Evolutionary conservation across 2,329 filamentous ascomycete species (phyloP), one percentile per base, ranked within the genome.

Genomic region (Aureobasidium sp.): DNA sequence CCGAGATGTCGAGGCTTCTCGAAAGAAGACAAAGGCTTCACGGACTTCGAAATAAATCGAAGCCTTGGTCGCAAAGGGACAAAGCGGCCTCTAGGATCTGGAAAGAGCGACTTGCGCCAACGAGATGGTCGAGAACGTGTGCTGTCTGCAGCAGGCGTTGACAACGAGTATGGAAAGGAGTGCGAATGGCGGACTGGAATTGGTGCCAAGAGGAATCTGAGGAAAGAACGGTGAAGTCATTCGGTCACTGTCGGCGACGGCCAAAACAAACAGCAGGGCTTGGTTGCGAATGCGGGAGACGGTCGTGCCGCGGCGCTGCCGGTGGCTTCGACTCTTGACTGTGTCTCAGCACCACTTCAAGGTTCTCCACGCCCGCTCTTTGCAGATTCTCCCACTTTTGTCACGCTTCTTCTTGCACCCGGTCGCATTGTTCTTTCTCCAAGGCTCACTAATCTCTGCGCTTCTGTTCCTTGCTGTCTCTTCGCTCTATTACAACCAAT

Each of bases 211-310:
- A 20, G 4, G 36, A 2, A 34, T 34, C 31, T 34, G 31, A 34
- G 31, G 31, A 34, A 4, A 17, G 36, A 42, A 6, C 52, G 53
- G 25, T 55, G 51, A 55, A 55, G 51, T 55, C 51, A 55, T 15
- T 20, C 51, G 36, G 51, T 55, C 51, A 42, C 51, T 55, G 22
- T 55, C 51, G 37, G 51, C 36, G 51, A 48, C 31, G 55, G 22
- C 29, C 55, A 59, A 45, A 59, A 59, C 55, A 59, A 59, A 59
- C 55, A 59, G 53, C 49, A 53, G 53, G n/a, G 29, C 22, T 55
- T 55, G 51, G 51, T 27, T 39, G 20, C 6, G 34, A 39, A n/a
- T 41, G 49, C 51, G 51, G 51, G 51, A 41, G 49, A 39, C 17
- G n/a, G 29, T 34, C 20, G 17, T 39, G 36, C 52, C 52, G 52